These are phyloP conservation scores for Haematococcus sp. DNA, from an alignment of 139 green algal genomes.

Conservation along the genomic window DNA sequence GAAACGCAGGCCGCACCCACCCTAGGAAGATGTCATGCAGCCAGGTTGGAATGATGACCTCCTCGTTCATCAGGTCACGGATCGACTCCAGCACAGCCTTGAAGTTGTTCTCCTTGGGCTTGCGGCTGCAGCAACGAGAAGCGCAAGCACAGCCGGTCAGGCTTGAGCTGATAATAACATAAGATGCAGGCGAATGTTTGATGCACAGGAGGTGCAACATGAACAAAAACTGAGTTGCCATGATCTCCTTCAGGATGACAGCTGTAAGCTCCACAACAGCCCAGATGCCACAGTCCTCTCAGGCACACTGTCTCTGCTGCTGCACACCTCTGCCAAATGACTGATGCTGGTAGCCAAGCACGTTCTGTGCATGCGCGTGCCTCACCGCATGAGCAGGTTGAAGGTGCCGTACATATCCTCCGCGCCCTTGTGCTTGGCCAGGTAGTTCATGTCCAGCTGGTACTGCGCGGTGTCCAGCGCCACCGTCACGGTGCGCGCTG, in stretches of 20 bases:
- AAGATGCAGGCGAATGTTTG: background rate
- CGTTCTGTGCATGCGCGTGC: too few relatives aligned
- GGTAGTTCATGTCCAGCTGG: constrained; percentile 75
- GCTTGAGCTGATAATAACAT: background rate
- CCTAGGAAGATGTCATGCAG: constrained; percentile 97
- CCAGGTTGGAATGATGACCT: constrained; percentile 80
- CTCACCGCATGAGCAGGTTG: constrained; percentile 84
- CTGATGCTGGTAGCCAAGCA: too few relatives aligned
- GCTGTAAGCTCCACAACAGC: too few relatives aligned
- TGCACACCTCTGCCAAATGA: too few relatives aligned
- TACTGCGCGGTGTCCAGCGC: constrained; percentile 94
- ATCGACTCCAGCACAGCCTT: constrained; percentile 96
- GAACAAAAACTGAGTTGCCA: too few relatives aligned
- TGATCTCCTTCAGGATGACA: too few relatives aligned
- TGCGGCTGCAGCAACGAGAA: constrained; percentile 33
- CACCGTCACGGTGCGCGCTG: constrained; percentile 73
- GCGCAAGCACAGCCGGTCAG: background rate
- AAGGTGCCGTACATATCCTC: constrained; percentile 85
- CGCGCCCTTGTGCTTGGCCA: constrained; percentile 35
- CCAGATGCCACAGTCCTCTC: too few relatives aligned
- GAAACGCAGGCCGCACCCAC: too few relatives aligned
- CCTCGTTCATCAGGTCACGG: constrained; percentile 91
- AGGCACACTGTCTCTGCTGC: too few relatives aligned
- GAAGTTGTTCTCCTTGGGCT: constrained; percentile 99
- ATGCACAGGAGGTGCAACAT: too few relatives aligned